phyloP scores from a whole-genome alignment of 2,329 filamentous ascomycete species.

The Fusarium sarcochroum region DNA sequence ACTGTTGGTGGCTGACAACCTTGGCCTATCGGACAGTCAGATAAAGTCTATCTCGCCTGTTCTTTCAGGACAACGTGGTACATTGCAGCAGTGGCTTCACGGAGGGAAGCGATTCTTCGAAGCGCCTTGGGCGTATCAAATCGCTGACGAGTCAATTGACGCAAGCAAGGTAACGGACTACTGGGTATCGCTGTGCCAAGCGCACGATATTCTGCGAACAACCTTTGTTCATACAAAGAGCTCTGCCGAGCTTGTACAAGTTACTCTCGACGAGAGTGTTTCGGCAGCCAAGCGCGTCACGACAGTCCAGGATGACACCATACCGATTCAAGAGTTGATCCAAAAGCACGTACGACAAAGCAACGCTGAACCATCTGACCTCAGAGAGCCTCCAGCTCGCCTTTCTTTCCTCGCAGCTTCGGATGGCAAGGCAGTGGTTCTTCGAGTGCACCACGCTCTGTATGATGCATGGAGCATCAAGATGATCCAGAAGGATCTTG shows the following conservation, averaged over 20 bases:
- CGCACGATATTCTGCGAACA: conserved; percentile 19
- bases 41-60: conserved; percentile 12
- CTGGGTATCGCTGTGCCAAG: conserved; percentile 2
- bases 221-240: background rate
- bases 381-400: conserved; percentile 5
- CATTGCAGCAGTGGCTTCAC: conserved; percentile 30
- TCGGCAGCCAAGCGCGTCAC: background rate
- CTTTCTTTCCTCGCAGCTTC: conserved; percentile 15
- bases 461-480: conserved; percentile 37
- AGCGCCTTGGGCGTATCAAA: conserved; percentile 23
- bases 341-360: background rate
- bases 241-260: background rate
- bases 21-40: background rate
- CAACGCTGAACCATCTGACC: background rate
- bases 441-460: conserved; percentile 25
- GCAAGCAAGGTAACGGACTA: background rate
- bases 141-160: background rate
- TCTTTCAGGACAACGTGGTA: conserved; percentile 7
- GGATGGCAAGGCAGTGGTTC: conserved; percentile 15
- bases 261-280: conserved; percentile 11
- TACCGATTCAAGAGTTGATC: background rate
- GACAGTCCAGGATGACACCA: fast-evolving
- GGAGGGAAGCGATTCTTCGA: conserved; percentile 32
- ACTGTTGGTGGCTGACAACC: background rate
- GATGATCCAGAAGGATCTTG: conserved; percentile 15